A percentile compares a stretch with the other conserved stretches of the same genome.
Evolutionary conservation across 306 rosid genomes (phyloP).

Genomic region (Lathyrus sativus): DNA sequence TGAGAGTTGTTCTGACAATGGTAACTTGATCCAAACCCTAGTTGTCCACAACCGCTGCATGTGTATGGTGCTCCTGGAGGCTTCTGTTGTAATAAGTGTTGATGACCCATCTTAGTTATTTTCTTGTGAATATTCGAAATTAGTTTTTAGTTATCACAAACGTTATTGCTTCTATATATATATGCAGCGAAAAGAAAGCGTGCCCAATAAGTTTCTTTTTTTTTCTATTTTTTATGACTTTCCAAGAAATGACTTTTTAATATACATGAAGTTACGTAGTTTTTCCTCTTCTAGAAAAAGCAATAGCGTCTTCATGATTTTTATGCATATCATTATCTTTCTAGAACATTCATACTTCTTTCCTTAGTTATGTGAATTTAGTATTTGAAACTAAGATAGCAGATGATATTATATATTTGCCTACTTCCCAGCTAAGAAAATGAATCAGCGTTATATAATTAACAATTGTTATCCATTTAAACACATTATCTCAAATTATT

Average conservation of each 20-base stretch:
- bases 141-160: no score
- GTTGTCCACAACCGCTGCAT: conserved; percentile 51
- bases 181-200: neutral
- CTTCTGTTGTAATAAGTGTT: conserved; percentile 25
- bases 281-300: neutral
- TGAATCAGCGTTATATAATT: neutral
- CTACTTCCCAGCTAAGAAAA: no score
- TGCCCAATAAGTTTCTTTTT: neutral
- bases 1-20: conserved; percentile 20
- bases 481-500: neutral
- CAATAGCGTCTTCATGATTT: no score
- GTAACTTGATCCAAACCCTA: conserved; percentile 46
- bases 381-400: neutral
- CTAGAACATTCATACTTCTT: no score
- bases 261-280: neutral
- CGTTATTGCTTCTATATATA: no score
- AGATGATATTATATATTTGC: no score
- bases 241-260: neutral
- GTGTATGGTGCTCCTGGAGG: conserved; percentile 40
- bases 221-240: neutral
- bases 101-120: conserved; percentile 31
- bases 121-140: neutral
- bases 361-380: neutral
- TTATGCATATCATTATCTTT: no score
- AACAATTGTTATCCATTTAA: neutral